These are phyloP conservation scores for Dothistroma septosporum DNA, from an alignment of 2,329 filamentous ascomycete species.

Conservation along the genomic window DNA sequence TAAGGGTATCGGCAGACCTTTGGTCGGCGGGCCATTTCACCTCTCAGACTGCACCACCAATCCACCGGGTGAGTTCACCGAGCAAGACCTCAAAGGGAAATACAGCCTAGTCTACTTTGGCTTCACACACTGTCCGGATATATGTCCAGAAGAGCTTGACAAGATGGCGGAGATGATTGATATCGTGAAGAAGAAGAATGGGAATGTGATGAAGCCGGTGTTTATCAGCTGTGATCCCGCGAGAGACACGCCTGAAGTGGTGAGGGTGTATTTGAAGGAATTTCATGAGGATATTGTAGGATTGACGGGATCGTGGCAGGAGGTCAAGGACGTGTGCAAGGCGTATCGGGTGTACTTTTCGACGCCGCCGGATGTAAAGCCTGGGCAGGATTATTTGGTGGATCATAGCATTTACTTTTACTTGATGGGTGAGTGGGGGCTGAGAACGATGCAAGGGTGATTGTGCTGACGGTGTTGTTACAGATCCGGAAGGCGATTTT, in stretches of 20 bases:
- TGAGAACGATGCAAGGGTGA: background rate
- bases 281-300: slow-evolving; percentile 86
- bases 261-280: slow-evolving; percentile 82
- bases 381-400: slow-evolving; percentile 93
- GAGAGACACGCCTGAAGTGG: slow-evolving; percentile 77
- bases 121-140: slow-evolving; percentile 97
- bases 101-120: slow-evolving; percentile 93
- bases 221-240: slow-evolving; percentile 96
- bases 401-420: slow-evolving; percentile 99
- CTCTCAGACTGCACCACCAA: slow-evolving; percentile 78
- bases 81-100: slow-evolving; percentile 77
- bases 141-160: slow-evolving; percentile 97
- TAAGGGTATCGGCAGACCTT: slow-evolving; percentile 87
- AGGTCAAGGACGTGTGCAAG: slow-evolving; percentile 93
- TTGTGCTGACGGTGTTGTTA: background rate
- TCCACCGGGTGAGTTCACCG: slow-evolving; percentile 58
- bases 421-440: slow-evolving; percentile 67
- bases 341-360: slow-evolving; percentile 96
- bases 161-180: slow-evolving; percentile 99
- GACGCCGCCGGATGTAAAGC: slow-evolving; percentile 80
- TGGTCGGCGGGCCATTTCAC: slow-evolving; percentile 84
- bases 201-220: slow-evolving; percentile 63
- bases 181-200: slow-evolving; percentile 49
- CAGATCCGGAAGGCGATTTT: slow-evolving; percentile 93
- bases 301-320: slow-evolving; percentile 86